phyloP scores from a whole-genome alignment of 192 early-diverging fungal species.

The Dissophora globulifera region DNA sequence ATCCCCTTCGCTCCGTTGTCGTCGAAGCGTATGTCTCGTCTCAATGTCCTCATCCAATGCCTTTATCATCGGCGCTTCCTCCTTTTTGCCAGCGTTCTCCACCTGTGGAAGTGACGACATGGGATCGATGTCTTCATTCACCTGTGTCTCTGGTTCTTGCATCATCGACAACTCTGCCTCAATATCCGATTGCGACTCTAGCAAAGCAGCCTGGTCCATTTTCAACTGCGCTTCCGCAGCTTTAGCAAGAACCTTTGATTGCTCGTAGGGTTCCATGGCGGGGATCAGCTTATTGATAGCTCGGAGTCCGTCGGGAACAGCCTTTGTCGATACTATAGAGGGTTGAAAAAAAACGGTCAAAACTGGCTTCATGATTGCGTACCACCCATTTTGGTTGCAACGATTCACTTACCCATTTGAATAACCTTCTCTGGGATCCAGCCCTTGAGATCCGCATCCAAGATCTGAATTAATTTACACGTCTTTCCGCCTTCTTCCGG shows the following conservation, averaged over 20 bases:
- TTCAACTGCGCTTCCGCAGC: conserved; percentile 6
- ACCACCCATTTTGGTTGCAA: too few species aligned
- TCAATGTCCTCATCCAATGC: neutral
- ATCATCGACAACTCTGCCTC: conserved; percentile 5
- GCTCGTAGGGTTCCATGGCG: conserved; percentile 6
- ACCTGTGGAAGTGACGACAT: too few species aligned
- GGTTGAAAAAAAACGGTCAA: neutral
- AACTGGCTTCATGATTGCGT: neutral
- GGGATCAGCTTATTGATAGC: conserved; percentile 38
- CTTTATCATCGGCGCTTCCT: neutral
- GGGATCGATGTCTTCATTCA: conserved; percentile 11
- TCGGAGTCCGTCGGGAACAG: conserved; percentile 37
- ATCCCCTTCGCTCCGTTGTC: conserved; percentile 11
- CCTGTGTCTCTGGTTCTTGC: neutral
- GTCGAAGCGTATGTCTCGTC: conserved; percentile 3
- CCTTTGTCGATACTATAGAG: conserved; percentile 38
- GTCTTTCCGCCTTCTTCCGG: conserved; percentile 18
- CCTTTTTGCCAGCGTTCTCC: neutral
- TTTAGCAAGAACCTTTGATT: conserved; percentile 23
- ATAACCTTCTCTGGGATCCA: conserved; percentile 54
- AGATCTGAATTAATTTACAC: conserved; percentile 25
- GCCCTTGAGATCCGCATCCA: conserved; percentile 51
- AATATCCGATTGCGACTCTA: neutral
- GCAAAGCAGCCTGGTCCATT: neutral
- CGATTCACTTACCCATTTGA: conserved; percentile 36